Evolutionary conservation across 495 filamentous ascomycete genomes (phyloP), one percentile per base, ranked within the genome.

Genomic region (Rhizodiscina lignyota): DNA sequence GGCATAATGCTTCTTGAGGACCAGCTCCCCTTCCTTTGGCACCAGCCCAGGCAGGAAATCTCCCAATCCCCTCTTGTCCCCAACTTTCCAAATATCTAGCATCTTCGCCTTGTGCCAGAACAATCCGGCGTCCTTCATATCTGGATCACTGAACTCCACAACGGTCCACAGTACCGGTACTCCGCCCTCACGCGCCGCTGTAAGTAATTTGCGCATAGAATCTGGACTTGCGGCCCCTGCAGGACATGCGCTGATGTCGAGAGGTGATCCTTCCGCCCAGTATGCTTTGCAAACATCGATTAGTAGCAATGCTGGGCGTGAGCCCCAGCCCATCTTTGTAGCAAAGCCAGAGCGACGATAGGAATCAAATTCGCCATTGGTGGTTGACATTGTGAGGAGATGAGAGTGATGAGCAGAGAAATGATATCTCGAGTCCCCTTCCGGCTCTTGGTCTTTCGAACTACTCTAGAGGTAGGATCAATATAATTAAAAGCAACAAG

Each of bases 231-330:
- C 42, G 2, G 39, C 48, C 4, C 42, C 45, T 12, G 47, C 51
- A 8, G 49, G 45, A 30, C 56, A 53, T 10, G 40, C 30, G 10
- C 35, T 37, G 13, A 48, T 43, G 29, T 54, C 47, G 8, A 58
- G 49, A 4, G 50, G 54, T 17, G 52, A 57, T 34, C 46, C 52
- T 16, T 36, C 37, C 5, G 50, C 49, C 50, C 49, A 60, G 43
- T 58, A 58, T 17, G 56, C 56, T 16, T 35, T 50, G 45, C 54
- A 60, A 38, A 58, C 56, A 39, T 60, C 56, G 45, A 60, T 56
- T 24, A 60, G 35, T 15, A 60, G 43, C 8, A 60, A 46, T 16
- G 48, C 54, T 4, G 56, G 46, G 0, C 36, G 36, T 11, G 12
- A 3, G 36, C 54, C 56, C 54, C 56, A 59, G 38, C 56, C 54